These are phyloP conservation scores for Pythium brassicae DNA, from an alignment of 352 stramenopile genomes.

Conservation along the genomic window DNA sequence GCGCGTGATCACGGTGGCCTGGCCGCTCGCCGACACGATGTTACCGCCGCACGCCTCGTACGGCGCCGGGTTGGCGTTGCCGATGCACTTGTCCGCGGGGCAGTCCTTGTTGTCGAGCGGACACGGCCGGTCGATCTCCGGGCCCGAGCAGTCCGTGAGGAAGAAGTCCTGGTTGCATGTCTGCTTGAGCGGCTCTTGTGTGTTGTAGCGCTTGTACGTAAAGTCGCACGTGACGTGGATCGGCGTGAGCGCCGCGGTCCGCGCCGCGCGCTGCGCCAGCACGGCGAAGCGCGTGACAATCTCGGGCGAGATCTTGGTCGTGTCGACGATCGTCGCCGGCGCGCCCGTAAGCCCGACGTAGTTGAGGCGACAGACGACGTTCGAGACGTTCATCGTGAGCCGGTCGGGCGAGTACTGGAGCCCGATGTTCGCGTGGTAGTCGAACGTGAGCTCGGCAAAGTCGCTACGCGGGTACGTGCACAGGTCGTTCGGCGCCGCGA, in stretches of 20 bases:
- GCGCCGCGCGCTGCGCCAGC: slow-evolving; percentile 28
- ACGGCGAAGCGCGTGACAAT: slow-evolving; percentile 52
- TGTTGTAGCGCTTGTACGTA: slow-evolving; percentile 33
- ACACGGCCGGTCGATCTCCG: slow-evolving; percentile 33
- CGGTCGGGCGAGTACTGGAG: slow-evolving; percentile 30
- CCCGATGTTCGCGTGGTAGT: slow-evolving; percentile 49
- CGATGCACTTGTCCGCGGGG: slow-evolving; percentile 24
- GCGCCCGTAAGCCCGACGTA: slow-evolving; percentile 12
- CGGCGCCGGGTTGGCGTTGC: slow-evolving; percentile 18
- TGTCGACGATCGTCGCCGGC: slow-evolving; percentile 6
- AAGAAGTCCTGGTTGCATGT: slow-evolving; percentile 45
- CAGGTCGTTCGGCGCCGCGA: slow-evolving; percentile 26
- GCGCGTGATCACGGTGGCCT: background rate
- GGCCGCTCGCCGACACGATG: slow-evolving; percentile 14
- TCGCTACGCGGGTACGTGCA: slow-evolving; percentile 50
- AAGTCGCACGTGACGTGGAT: slow-evolving; percentile 57
- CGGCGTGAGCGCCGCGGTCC: slow-evolving; percentile 28
- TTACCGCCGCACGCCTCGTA: slow-evolving; percentile 51
- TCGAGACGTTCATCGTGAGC: slow-evolving; percentile 33
- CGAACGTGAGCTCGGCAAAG: slow-evolving; percentile 58
- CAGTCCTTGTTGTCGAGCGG: slow-evolving; percentile 22
- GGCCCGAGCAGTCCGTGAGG: slow-evolving; percentile 53
- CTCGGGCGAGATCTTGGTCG: slow-evolving; percentile 23
- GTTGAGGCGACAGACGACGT: slow-evolving; percentile 35
- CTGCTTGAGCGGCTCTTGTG: slow-evolving; percentile 11